These are phyloP conservation scores for Panaeolus cyanescens DNA, from an alignment of 768 basidiomycete genomes.

Conservation along the genomic window DNA sequence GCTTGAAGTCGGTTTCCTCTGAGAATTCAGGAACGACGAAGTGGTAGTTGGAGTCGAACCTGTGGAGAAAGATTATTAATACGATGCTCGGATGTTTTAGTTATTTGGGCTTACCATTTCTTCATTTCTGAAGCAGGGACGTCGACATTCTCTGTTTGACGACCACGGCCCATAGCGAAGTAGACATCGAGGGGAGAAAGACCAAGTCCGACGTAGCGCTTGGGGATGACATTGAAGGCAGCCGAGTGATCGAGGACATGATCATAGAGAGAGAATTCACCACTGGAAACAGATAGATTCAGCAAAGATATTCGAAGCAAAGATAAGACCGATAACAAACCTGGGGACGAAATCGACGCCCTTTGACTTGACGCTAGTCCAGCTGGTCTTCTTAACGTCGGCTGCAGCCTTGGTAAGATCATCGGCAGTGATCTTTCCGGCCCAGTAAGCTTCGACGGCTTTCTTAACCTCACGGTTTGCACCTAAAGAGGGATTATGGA, in stretches of 20 bases:
- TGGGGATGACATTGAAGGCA: slow-evolving; percentile 95
- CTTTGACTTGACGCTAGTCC: slow-evolving; percentile 80
- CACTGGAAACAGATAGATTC: slow-evolving; percentile 50
- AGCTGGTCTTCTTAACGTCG: slow-evolving; percentile 85
- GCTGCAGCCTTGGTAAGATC: slow-evolving; percentile 88
- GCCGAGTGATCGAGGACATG: slow-evolving; percentile 97
- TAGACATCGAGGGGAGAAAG: slow-evolving; percentile 92
- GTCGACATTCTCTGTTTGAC: slow-evolving; percentile 92
- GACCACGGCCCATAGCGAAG: slow-evolving; percentile 99
- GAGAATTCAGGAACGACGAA: slow-evolving; percentile 97
- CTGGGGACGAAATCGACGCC: slow-evolving; percentile 93
- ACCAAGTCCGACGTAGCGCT: slow-evolving; percentile 86
- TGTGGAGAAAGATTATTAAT: slow-evolving; percentile 29
- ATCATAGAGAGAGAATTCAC: slow-evolving; percentile 98
- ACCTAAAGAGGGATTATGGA: slow-evolving; percentile 55
- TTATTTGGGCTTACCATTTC: slow-evolving; percentile 76
- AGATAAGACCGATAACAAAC: slow-evolving; percentile 45
- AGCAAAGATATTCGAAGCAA: slow-evolving; percentile 8
- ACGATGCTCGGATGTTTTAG: background rate
- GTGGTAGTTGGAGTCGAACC: slow-evolving; percentile 99
- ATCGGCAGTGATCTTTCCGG: slow-evolving; percentile 83
- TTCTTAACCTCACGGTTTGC: slow-evolving; percentile 96
- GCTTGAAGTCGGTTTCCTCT: slow-evolving; percentile 88
- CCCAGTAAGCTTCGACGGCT: slow-evolving; percentile 99
- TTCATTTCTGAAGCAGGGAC: slow-evolving; percentile 99